Base-by-base conservation (phyloP, 2,329 filamentous ascomycete species). In the Aspergillus proliferans region DNA sequence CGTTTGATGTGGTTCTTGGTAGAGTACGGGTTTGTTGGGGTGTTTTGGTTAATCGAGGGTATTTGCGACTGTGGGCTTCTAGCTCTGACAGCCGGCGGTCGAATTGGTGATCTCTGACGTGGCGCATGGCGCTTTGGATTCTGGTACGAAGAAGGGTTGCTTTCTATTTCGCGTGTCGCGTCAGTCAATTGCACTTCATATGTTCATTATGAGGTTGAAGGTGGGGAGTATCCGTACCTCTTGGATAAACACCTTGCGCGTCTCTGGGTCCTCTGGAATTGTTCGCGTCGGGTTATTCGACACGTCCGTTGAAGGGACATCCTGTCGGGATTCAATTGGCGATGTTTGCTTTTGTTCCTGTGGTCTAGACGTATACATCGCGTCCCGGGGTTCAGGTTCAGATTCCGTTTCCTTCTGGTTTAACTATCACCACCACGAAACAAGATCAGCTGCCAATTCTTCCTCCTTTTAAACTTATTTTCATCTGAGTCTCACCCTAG, bases 51-150 rank as follows among this genome's bases (percentile, higher is more conserved):
- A 69, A 48, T 28, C 66, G 54, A 19, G 61, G 61, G 18, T 55
- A 58, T 55, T 69, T 69, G 43, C 65, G 67, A 41, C 66, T 68
- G 51, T 69, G 65, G 34, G 63, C 68, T 55, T 72, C 69, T 19
- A 71, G 60, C n/a, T 68, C 68, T 18, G 67, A 70, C 26, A 72
- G 49, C 14, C 69, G 63, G 15, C 66, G 67, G 49, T 72, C 70
- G 45, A 72, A 64, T 49, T 70, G 63, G 47, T 68, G 59, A 49
- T 66, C 58, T 50, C 60, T 58, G 39, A 70, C 63, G 47, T 61
- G 65, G 41, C 66, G 68, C 69, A 71, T 70, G 43, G 70, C 70
- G 38, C 58, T 65, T 57, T 70, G 70, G 46, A 72, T 59, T 52
- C 63, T 63, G 51, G 48, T 65, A 45, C 63, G 66, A 43, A 71